phyloP scores from a whole-genome alignment of 345 rosid genomes.

The Salix arbutifolia region DNA sequence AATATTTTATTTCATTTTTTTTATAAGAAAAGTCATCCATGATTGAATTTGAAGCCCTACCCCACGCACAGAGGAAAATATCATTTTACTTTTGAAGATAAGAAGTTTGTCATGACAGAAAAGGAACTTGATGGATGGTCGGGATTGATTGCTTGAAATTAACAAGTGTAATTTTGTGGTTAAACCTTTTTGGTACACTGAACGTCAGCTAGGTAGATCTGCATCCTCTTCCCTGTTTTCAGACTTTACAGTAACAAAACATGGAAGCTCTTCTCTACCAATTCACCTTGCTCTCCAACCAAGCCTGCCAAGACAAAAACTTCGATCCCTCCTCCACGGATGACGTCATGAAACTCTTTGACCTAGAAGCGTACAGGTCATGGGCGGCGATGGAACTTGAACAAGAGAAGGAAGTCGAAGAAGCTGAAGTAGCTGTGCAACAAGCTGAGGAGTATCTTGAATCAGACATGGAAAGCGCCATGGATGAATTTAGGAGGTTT shows the following conservation, averaged over 20 bases:
- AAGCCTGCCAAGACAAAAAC: slow-evolving; percentile 57
- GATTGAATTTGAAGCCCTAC: background rate
- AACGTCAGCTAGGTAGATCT: background rate
- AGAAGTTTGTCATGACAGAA: background rate
- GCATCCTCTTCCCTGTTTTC: background rate
- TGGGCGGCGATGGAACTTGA: slow-evolving; percentile 73
- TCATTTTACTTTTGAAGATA: background rate
- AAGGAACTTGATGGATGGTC: background rate
- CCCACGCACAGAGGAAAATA: background rate
- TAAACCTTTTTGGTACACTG: background rate
- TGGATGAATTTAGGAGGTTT: slow-evolving; percentile 64
- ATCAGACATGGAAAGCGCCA: slow-evolving; percentile 66
- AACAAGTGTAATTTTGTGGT: background rate
- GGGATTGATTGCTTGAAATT: background rate
- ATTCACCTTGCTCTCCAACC: slow-evolving; percentile 70
- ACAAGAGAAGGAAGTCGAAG: slow-evolving; percentile 34
- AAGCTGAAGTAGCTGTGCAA: slow-evolving; percentile 44
- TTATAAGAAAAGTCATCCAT: background rate
- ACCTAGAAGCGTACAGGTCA: slow-evolving; percentile 72
- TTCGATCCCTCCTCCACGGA: slow-evolving; percentile 73
- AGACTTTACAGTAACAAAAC: slow-evolving; percentile 7
- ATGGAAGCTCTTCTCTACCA: slow-evolving; percentile 83
- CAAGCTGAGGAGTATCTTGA: slow-evolving; percentile 62
- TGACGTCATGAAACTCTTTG: slow-evolving; percentile 74
- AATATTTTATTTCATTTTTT: too few species aligned